A percentile compares a stretch with the other conserved stretches of the same genome.
Conservation (phyloP, 768 basidiomycete genomes). For the Kwoniella pini region DNA sequence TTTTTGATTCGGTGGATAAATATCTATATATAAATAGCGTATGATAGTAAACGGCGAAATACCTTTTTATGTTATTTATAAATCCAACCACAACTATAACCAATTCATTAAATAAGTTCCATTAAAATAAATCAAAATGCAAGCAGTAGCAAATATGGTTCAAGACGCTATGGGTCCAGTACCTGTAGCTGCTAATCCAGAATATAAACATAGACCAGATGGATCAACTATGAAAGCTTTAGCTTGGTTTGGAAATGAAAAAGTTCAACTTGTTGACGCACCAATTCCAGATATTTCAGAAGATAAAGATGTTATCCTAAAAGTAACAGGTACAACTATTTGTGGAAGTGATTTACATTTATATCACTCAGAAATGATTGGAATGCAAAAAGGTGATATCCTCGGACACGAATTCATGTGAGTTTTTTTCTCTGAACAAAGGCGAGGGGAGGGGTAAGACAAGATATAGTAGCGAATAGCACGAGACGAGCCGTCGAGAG, state of each 20-base stretch:
- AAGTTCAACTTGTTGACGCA: constrained; percentile 59
- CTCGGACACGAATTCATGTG: constrained; percentile 65
- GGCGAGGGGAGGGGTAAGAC: too few relatives aligned
- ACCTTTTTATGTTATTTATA: too few relatives aligned
- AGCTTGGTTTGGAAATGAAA: constrained; percentile 64
- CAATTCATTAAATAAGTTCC: too few relatives aligned
- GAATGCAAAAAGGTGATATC: constrained; percentile 72
- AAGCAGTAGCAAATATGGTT: constrained; percentile 36
- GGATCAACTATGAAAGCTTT: constrained; percentile 69
- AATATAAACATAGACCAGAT: constrained; percentile 56
- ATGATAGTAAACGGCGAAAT: too few relatives aligned
- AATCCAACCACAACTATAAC: too few relatives aligned
- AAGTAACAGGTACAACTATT: constrained; percentile 74
- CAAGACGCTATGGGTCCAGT: constrained; percentile 48
- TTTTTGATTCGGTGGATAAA: too few relatives aligned
- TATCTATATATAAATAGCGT: too few relatives aligned
- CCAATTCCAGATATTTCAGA: constrained; percentile 66
- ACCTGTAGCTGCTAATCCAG: constrained; percentile 30
- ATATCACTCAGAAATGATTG: constrained; percentile 67
- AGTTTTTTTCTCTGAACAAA: neutral
- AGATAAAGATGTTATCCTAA: constrained; percentile 69
- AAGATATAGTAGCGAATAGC: too few relatives aligned
- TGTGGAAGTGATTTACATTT: constrained; percentile 62
- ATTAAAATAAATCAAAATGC: constrained; percentile 33
- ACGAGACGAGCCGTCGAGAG: too few relatives aligned